Percentiles rank a stretch among this genome's conserved stretches.
Conservation (phyloP, 73 alveolate genomes). For the Paramecium tetraurelia region DNA sequence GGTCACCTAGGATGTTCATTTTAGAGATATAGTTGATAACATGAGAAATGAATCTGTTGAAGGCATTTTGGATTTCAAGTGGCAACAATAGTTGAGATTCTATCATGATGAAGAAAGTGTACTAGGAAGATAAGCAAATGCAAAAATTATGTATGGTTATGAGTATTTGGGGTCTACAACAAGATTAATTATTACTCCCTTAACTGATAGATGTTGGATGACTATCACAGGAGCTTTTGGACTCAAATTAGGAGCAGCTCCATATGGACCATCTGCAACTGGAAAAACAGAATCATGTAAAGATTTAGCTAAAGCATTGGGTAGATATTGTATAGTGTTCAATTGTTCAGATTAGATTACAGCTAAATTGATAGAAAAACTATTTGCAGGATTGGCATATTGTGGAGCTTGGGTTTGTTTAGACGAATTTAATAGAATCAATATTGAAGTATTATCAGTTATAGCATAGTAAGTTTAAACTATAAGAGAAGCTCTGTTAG, state of each 20-base stretch:
- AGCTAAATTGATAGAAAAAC: conserved; percentile 86
- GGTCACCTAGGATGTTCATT: conserved; percentile 95
- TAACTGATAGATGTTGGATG: conserved; percentile 96
- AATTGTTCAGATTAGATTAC: conserved; percentile 90
- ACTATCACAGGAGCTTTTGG: conserved; percentile 92
- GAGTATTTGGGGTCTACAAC: conserved; percentile 97
- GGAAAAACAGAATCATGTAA: conserved; percentile 90
- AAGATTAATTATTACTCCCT: conserved; percentile 92
- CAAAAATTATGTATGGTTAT: conserved; percentile 94
- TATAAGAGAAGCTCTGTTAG: conserved; percentile 94
- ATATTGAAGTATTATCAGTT: conserved; percentile 97
- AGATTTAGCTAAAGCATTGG: conserved; percentile 89
- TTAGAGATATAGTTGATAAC: conserved; percentile 79
- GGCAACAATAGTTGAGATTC: conserved; percentile 91
- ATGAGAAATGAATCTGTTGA: conserved; percentile 66
- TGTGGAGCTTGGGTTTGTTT: conserved; percentile 98
- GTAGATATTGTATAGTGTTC: conserved; percentile 86
- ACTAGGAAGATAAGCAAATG: conserved; percentile 81
- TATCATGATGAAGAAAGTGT: conserved; percentile 88
- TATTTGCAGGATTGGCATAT: conserved; percentile 83
- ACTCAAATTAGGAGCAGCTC: conserved; percentile 89
- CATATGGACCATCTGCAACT: conserved; percentile 90
- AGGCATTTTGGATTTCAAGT: conserved; percentile 68
- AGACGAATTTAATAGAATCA: conserved; percentile 98
- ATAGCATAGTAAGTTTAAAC: conserved; percentile 95